Base-by-base conservation (phyloP, 441 rosid genomes). In the Croton setiger region DNA sequence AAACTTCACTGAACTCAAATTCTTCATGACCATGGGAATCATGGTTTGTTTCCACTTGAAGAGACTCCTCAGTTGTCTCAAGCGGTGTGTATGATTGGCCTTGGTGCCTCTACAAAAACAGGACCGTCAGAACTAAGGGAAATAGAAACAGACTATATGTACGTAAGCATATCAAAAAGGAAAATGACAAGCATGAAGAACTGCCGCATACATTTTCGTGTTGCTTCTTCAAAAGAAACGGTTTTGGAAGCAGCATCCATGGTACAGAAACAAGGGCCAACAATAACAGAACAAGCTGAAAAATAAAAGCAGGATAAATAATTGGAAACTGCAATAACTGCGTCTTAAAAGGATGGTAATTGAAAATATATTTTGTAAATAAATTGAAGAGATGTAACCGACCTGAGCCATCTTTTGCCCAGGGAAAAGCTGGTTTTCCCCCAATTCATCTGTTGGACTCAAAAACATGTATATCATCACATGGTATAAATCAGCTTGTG, bases 161-260 rank as follows among this genome's bases (percentile, higher is more conserved):
- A 23, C 17, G 21, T 17, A 31, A 72, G 44, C 39, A 54, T 35
- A 70, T 23, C 14, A 27, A 27, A 7, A 10, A 44, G 57, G 58
- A 62, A 27, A 57, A 31, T 66, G 8, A 55, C 20, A 60, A 43
- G 45, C 4, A 11, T 33, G 36, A 27, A 69, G 72, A 12, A 55
- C 53, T 64, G 52, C 47, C 70, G 58, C 87, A 69, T 82, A 92
- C 97, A 74, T 77, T 80, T 76, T 87, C 70, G 36, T 95, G 97
- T 75, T 86, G 96, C 78, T 70, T 90, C 85, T 89, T 95, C 82
- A 92, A 76, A 69, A 95, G 77, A 75, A 95, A 87, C 39, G 98
- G 98, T 86, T 92, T 92, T 52, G 98, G 99, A 72, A 95, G 69
- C 61, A 95, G 85, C 98, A 95, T 95, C 93, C 97, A 92, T 2